These are phyloP conservation scores for Moesziomyces aphidis DNA, from an alignment of 1,284 basidiomycete genomes.

Conservation along the genomic window DNA sequence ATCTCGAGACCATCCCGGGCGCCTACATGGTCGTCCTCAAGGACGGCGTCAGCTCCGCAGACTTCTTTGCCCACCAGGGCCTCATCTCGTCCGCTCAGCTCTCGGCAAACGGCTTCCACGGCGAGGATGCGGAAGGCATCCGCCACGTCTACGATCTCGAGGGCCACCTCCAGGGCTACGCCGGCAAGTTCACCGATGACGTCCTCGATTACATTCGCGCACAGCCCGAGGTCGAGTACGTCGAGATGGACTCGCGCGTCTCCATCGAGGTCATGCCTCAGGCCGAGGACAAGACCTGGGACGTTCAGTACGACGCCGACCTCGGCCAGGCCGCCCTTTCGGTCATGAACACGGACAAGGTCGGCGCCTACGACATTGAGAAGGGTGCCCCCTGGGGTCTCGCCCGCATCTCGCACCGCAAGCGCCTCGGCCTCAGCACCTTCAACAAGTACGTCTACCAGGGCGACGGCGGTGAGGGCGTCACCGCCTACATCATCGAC, in stretches of 20 bases:
- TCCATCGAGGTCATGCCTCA: slow-evolving; percentile 61
- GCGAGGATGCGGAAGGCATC: slow-evolving; percentile 50
- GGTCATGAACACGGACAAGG: slow-evolving; percentile 57
- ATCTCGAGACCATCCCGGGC: slow-evolving; percentile 57
- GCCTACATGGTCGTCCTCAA: slow-evolving; percentile 67
- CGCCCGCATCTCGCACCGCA: slow-evolving; percentile 91
- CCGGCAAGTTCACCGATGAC: slow-evolving; percentile 82
- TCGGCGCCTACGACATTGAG: slow-evolving; percentile 71
- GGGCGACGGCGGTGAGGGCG: slow-evolving; percentile 82
- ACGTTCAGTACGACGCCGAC: slow-evolving; percentile 73
- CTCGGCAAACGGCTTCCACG: slow-evolving; percentile 52
- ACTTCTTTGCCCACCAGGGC: slow-evolving; percentile 58
- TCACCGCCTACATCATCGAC: slow-evolving; percentile 80
- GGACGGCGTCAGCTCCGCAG: slow-evolving; percentile 50
- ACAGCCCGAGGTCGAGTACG: slow-evolving; percentile 89
- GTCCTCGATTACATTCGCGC: slow-evolving; percentile 83
- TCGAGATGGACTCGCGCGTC: slow-evolving; percentile 81
- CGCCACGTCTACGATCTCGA: slow-evolving; percentile 63
- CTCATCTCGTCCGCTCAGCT: slow-evolving; percentile 54
- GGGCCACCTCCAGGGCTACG: slow-evolving; percentile 77
- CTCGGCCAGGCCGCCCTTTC: slow-evolving; percentile 73
- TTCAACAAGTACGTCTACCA: slow-evolving; percentile 90
- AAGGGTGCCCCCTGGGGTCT: slow-evolving; percentile 93
- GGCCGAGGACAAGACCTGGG: slow-evolving; percentile 55
- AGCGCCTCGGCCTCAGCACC: slow-evolving; percentile 80